Evolutionary conservation across 2,329 filamentous ascomycete species (phyloP).

Genomic region (Hymenoscyphus occultus): DNA sequence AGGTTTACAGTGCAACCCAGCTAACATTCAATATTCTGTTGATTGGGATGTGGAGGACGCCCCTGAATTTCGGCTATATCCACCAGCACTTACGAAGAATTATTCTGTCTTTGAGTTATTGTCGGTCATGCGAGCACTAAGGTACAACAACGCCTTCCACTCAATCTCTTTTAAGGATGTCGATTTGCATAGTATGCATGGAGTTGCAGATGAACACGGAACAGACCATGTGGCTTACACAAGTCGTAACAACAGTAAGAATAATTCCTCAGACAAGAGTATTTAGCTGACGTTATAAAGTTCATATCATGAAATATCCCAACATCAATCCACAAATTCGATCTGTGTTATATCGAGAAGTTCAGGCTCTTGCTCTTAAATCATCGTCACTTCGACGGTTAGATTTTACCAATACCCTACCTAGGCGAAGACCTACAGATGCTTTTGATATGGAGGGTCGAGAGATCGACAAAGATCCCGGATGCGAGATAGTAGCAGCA

Average conservation of each 20-base stretch:
- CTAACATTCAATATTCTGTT: constrained; percentile 63
- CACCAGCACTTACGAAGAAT: constrained; percentile 49
- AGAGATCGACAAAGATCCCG: constrained; percentile 54
- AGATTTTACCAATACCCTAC: constrained; percentile 63
- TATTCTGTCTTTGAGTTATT: constrained; percentile 64
- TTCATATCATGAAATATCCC: constrained; percentile 19
- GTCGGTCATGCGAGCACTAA: constrained; percentile 64
- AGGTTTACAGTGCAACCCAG: constrained; percentile 47
- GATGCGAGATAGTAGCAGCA: constrained; percentile 67
- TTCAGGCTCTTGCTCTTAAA: constrained; percentile 64
- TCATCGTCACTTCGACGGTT: constrained; percentile 60
- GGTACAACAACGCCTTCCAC: constrained; percentile 68
- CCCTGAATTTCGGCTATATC: constrained; percentile 62
- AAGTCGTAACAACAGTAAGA: constrained; percentile 57
- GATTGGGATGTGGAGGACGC: constrained; percentile 62
- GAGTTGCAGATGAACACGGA: constrained; percentile 56
- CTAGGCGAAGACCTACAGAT: constrained; percentile 47
- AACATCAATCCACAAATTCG: constrained; percentile 35
- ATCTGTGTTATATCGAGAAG: constrained; percentile 64
- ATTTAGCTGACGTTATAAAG: constrained; percentile 36
- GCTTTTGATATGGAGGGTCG: constrained; percentile 44
- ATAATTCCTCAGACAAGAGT: constrained; percentile 49
- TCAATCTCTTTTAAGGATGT: constrained; percentile 66
- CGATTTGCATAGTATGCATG: constrained; percentile 62
- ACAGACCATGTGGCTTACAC: constrained; percentile 59